phyloP scores from a whole-genome alignment of 2,329 filamentous ascomycete genomes.

The Sporothrix brasiliensis region DNA sequence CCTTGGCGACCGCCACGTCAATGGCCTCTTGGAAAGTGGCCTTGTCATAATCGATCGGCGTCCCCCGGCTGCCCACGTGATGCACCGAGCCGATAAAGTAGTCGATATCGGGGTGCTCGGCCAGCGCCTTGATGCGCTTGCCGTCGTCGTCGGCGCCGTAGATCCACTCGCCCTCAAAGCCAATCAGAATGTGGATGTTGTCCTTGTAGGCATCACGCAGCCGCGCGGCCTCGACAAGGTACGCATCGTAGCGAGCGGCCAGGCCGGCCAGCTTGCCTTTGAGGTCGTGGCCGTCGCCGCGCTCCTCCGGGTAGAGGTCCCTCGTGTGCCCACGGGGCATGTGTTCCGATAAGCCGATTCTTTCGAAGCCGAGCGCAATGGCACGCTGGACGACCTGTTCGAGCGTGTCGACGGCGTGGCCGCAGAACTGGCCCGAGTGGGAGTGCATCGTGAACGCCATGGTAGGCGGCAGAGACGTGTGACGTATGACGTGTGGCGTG shows the following conservation, averaged over 20 bases:
- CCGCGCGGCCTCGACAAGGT: slow-evolving; percentile 73
- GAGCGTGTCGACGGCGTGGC: slow-evolving; percentile 81
- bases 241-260: slow-evolving; percentile 65
- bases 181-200: slow-evolving; percentile 78
- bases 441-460: slow-evolving; percentile 99
- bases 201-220: slow-evolving; percentile 70
- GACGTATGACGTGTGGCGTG: background rate
- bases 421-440: slow-evolving; percentile 96
- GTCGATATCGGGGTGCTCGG: slow-evolving; percentile 64
- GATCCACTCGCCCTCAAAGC: slow-evolving; percentile 94
- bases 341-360: slow-evolving; percentile 89
- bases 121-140: slow-evolving; percentile 63
- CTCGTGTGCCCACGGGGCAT: slow-evolving; percentile 75
- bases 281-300: slow-evolving; percentile 55
- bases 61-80: slow-evolving; percentile 74
- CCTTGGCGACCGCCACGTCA: slow-evolving; percentile 50
- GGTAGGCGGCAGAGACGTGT: background rate
- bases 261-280: slow-evolving; percentile 54
- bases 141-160: slow-evolving; percentile 63
- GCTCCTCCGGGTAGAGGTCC: slow-evolving; percentile 94
- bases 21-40: slow-evolving; percentile 66
- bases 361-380: slow-evolving; percentile 75
- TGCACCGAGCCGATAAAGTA: slow-evolving; percentile 89
- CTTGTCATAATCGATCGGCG: slow-evolving; percentile 86
- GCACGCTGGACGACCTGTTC: slow-evolving; percentile 82